Base-by-base conservation (phyloP, 1,139 yeast genomes). In the Pneumocystis sp. region DNA sequence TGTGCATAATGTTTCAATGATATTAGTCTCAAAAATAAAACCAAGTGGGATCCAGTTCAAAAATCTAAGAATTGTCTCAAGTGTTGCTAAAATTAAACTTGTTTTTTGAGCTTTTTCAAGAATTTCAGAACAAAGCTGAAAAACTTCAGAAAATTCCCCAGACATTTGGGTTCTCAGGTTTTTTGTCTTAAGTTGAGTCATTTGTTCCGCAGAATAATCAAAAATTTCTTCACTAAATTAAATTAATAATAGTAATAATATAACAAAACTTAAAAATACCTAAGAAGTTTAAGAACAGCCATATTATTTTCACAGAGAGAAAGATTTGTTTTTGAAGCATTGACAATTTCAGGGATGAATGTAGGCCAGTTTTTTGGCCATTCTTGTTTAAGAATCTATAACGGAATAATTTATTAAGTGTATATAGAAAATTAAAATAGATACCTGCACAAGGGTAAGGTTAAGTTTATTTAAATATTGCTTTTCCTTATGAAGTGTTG, bases 351-450 rank as follows among this genome's bases (percentile, higher is more conserved):
- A 17, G 97, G 96, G 65, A 93, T 87, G 73, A 95, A 93, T 71
- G 87, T 89, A 31, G 97, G 97, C 99, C 99, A 93, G 74, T 90
- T 88, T 71, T 86, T 90, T 59, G 99, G 99, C 99, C 99, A 93
- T 74, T 93, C 99, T 76, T 95, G 97, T 74, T 93, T 93, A 73
- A 93, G 83, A 64, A 93, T 86, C 73, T 93, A 95, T 40, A 42
- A 7, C 25, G 12, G 37, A 2, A 42, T 31, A 15, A 42, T 39
- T 7, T 15, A n/a, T 25, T 29, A 1, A 25, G 1, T 17, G 10
- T 25, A 7, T 25, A 15, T 29, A 31, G 3, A 63, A 29, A 57
- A 31, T 12, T 1, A 31, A 15, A 21, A 42, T 15, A 57, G 21
- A 35, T 64, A 64, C 70, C 66, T 68, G 69, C 57, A 93, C 98